Conservation (phyloP, 2,329 filamentous ascomycete genomes). For the Xylariaceae sp. region DNA sequence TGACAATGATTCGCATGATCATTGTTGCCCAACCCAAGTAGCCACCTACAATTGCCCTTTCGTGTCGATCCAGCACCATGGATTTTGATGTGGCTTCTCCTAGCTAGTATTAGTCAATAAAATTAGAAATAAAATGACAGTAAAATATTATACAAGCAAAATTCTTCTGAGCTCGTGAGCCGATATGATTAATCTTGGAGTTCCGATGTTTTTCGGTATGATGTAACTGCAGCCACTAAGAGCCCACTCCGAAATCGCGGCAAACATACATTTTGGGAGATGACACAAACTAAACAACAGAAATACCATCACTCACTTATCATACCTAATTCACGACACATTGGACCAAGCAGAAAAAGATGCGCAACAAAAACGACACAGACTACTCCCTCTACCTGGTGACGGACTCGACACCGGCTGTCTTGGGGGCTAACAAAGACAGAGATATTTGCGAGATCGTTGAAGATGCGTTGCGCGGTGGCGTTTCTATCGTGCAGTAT, state of each 20-base stretch:
- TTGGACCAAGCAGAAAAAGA: constrained; percentile 22
- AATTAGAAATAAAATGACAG: constrained; percentile 15
- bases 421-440: constrained; percentile 71
- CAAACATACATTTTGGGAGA: too few species aligned
- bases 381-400: constrained; percentile 88
- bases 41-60: too few species aligned
- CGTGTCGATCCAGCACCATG: neutral
- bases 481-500: constrained; percentile 84
- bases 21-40: too few species aligned
- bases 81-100: constrained; percentile 10
- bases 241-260: too few species aligned
- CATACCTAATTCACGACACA: too few species aligned
- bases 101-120: constrained; percentile 13
- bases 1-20: too few species aligned
- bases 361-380: constrained; percentile 39
- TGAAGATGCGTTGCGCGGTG: constrained; percentile 69
- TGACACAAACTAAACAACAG: too few species aligned
- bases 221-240: too few species aligned
- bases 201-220: too few species aligned
- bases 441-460: constrained; percentile 70
- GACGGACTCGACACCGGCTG: constrained; percentile 84
- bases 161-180: too few species aligned
- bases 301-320: too few species aligned
- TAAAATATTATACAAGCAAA: constrained; percentile 1
- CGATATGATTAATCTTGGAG: too few species aligned